Conservation (phyloP, 2,329 filamentous ascomycete species). For the Tolypocladium album region DNA sequence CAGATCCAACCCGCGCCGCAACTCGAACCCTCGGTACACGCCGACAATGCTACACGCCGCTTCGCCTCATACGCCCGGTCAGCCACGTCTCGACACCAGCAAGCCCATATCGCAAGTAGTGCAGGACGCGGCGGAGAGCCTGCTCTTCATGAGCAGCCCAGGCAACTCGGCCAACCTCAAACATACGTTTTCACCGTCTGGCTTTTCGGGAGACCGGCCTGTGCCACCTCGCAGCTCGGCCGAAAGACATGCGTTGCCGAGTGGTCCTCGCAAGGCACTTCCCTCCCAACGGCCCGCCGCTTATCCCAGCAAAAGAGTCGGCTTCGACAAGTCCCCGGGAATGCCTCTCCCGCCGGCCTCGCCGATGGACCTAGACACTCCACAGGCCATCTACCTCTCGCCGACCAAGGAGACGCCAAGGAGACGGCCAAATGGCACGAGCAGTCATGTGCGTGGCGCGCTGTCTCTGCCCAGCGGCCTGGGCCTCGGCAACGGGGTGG, state of each 20-base stretch:
- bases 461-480: conserved; percentile 41
- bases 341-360: conserved; percentile 23
- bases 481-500: conserved; percentile 25
- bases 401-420: conserved; percentile 27
- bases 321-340: conserved; percentile 35
- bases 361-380: conserved; percentile 36
- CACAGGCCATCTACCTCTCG: conserved; percentile 16
- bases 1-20: conserved; percentile 32
- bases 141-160: conserved; percentile 74
- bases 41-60: conserved; percentile 40
- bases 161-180: conserved; percentile 58
- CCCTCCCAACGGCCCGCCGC: conserved; percentile 34
- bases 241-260: conserved; percentile 30
- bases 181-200: conserved; percentile 37
- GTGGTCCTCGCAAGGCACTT: conserved; percentile 39
- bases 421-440: conserved; percentile 29
- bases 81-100: conserved; percentile 16
- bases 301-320: conserved; percentile 32
- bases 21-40: conserved; percentile 37
- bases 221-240: conserved; percentile 7
- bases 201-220: conserved; percentile 20
- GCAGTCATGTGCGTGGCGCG: conserved; percentile 23
- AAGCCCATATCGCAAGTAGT: conserved; percentile 41
- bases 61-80: conserved; percentile 32
- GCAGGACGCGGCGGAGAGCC: conserved; percentile 70